Percentiles rank a stretch among this genome's conserved stretches.
Evolutionary conservation across 2,329 filamentous ascomycete genomes (phyloP).

Genomic region (Botrytis deweyae): DNA sequence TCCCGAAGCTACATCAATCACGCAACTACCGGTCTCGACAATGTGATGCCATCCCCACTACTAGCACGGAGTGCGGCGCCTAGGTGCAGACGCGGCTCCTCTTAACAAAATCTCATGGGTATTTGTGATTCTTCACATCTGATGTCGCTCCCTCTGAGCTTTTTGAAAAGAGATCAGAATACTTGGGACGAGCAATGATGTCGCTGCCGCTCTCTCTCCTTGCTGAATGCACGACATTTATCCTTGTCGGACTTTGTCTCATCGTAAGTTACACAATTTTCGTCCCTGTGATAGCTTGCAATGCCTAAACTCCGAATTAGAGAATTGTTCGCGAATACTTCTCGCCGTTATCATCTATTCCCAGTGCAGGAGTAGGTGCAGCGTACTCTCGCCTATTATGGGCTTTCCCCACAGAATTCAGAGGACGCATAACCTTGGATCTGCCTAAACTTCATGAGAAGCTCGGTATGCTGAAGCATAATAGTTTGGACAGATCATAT

Average conservation of each 20-base stretch:
- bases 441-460: not conserved
- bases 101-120: not conserved
- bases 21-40: not conserved
- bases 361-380: not conserved
- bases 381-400: not conserved
- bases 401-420: not conserved
- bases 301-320: not conserved
- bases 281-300: not conserved
- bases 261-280: not conserved
- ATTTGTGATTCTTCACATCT: not conserved
- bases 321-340: not conserved
- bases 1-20: not conserved
- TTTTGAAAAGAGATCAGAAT: not conserved
- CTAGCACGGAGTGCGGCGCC: not conserved
- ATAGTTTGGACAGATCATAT: not conserved
- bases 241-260: not conserved
- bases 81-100: not conserved
- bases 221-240: not conserved
- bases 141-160: not conserved
- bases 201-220: not conserved
- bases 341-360: not conserved
- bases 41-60: not conserved
- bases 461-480: not conserved
- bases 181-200: not conserved
- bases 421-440: not conserved